Evolutionary conservation across 2,329 filamentous ascomycete species (phyloP), one percentile per base, ranked within the genome.

Genomic region (Lecanicillium sp.): DNA sequence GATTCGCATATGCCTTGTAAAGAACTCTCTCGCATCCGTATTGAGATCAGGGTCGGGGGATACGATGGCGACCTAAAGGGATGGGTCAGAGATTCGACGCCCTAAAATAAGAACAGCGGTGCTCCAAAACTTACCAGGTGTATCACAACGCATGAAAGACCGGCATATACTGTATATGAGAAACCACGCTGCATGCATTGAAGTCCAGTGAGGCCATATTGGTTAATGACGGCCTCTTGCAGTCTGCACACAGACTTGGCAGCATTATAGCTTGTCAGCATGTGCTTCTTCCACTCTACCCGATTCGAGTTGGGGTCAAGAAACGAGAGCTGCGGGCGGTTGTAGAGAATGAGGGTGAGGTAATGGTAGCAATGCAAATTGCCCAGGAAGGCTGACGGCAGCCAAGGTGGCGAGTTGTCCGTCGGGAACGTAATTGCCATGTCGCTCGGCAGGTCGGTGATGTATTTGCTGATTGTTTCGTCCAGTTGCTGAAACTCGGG

Each of bases 171-270:
- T 5, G 87, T 87, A 54, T 95, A 97, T 60, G 89, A 95, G 57
- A 94, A 88, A 29, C 90, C 90, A 48, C 90, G 77, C 53, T 90
- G 83, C 90, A 96, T 96, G 62, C 83, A 94, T 50, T 92, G 72
- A 13, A 97, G 69, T 1, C 89, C 90, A 13, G 76, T 76, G 44
- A 95, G 66, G 3, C 88, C 87, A 58, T 81, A 94, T 0, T 77
- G 74, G 39, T 82, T 74, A 42, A 94, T 55, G 27, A 94, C 78
- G 2, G 82, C 82, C 61, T 97, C 90, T 55, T 96, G 88, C 5
- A 96, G 62, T 43, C 85, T 80, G 60, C 89, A 96, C 36, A 97
- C 72, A 29, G 75, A 77, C 60, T 92, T 94, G 29, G 90, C 88
- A 1, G 89, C 83, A 29, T 78, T 77, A 56, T 94, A 90, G 55